Base-by-base conservation (phyloP, 1,139 yeast genomes). In the Hansenula lynferdii region DNA sequence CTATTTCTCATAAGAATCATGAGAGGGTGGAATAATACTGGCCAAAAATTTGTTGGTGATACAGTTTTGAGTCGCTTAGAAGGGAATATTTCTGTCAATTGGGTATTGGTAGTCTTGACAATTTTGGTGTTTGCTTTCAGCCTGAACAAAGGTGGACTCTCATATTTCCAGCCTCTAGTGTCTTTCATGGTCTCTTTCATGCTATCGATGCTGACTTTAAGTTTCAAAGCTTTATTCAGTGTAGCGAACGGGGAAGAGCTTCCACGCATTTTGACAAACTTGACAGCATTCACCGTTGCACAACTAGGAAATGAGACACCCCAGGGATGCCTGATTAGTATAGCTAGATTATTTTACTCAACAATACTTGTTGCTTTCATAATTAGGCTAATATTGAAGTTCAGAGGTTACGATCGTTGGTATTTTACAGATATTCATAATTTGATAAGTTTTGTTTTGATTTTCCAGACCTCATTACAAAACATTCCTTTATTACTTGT, bases 11-110 rank as follows among this genome's bases (percentile, higher is more conserved):
- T 83, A 6, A 70, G 97, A 44, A 14, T 81, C 0, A 58, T 89
- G n/a, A 71, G 92, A 42, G 81, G 87, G 1, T 92, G 96, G 95
- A 85, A 85, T 52, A 84, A 83, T 48, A 79, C 92, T 37, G 99
- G 99, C 0, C 97, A 90, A 54, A 92, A 92, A 50, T 80, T 71
- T 26, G 57, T 72, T 21, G 70, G 74, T 2, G 63, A 70, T 12
- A 76, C 72, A 28, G 57, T 82, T n/a, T 54, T 70, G 1, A 56
- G 57, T 7, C 45, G 56, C 11, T 39, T 62, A 12, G 45, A 49
- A 20, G 48, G 55, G 1, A 46, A 65, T 34, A 51, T 64, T 10
- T 38, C 45, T 1, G 18, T 70, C 3, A 63, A 77, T 31, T 81
- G 94, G 89, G 29, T 47, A 1, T 49, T 80, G 8, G 64, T 75